Percentiles rank a stretch among this genome's conserved stretches.
Evolutionary conservation across 768 basidiomycete species (phyloP).

Genomic region (Chalciporus chontae): DNA sequence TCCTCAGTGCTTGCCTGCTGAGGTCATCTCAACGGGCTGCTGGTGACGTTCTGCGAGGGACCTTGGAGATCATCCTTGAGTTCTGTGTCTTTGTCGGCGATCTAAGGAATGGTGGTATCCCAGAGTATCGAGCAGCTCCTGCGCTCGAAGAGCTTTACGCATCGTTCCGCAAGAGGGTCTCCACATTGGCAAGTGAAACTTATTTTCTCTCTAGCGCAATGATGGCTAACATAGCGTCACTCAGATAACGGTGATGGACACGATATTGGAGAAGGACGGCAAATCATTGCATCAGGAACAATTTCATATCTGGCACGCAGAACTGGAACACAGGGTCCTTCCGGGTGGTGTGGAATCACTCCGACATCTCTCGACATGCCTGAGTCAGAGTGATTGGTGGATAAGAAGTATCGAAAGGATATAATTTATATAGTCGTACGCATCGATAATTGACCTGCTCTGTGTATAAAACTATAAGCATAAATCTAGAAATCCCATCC

Average conservation of each 20-base stretch:
- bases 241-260: constrained; percentile 56
- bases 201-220: not conserved
- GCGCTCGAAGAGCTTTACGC: constrained; percentile 50
- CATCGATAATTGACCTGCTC: constrained; percentile 2
- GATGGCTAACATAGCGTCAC: constrained; percentile 8
- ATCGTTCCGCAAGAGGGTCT: constrained; percentile 54
- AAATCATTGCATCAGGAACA: constrained; percentile 18
- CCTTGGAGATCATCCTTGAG: constrained; percentile 64
- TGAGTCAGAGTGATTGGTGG: constrained; percentile 65
- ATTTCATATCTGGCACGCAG: constrained; percentile 22
- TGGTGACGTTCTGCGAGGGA: constrained; percentile 60
- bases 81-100: constrained; percentile 65
- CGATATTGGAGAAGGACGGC: constrained; percentile 51
- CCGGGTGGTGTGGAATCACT: constrained; percentile 53
- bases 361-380: constrained; percentile 49
- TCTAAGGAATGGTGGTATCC: constrained; percentile 46
- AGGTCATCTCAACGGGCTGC: constrained; percentile 63
- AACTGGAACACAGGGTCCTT: constrained; percentile 33
- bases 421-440: constrained; percentile 12
- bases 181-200: constrained; percentile 47
- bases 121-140: constrained; percentile 64
- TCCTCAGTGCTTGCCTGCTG: constrained; percentile 72
- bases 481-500: constrained; percentile 12
- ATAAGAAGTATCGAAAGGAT: constrained; percentile 3
- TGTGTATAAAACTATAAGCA: constrained; percentile 25